Evolutionary conservation across 2,329 filamentous ascomycete species (phyloP), one percentile per base, ranked within the genome.

Genomic region (Colletotrichum musicola): DNA sequence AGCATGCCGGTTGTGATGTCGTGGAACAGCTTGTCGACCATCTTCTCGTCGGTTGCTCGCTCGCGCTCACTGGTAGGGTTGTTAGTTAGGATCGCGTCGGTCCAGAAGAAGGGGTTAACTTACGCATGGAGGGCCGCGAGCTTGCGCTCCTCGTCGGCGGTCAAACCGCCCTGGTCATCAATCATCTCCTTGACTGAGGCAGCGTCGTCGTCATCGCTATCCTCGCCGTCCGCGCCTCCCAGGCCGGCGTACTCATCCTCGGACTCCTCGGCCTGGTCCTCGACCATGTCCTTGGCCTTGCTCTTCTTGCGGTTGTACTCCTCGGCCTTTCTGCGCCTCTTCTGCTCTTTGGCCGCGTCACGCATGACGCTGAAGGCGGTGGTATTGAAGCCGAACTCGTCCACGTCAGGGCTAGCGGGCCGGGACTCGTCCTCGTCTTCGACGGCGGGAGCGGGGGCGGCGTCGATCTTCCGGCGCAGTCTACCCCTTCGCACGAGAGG

Each of bases 241-340:
- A 99, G 85, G 4, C 96, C 96, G 46, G 95, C 95, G 78, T 98
- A 99, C 79, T 99, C 96, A 77, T 99, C 96, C 77, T 99, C 97
- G 0, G 96, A 99, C 81, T 99, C 96, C 74, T 97, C 93, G 69
- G 96, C 95, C 77, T 97, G 94, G 73, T 98, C 96, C 72, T 98
- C 89, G 44, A 99, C 86, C 87, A 97, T 93, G 25, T 92, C 90
- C 75, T 90, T 94, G 0, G 95, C 95, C 76, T 93, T 91, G 81
- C 93, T 97, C 78, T 92, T 95, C 80, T 94, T 95, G 79, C 92
- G 93, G 81, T 97, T 88, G 74, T 94, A 97, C 1, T 85, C 83
- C 16, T 86, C 83, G n/a, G 78, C 76, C 56, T 76, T 74, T 6
- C 82, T 81, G 59, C 86, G 84, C 73, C 88, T 88, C 74, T 87